Percentiles rank a stretch among this genome's conserved stretches.
These are phyloP conservation scores for Delitschia confertaspora DNA, from an alignment of 495 filamentous ascomycete species.

Conservation along the genomic window DNA sequence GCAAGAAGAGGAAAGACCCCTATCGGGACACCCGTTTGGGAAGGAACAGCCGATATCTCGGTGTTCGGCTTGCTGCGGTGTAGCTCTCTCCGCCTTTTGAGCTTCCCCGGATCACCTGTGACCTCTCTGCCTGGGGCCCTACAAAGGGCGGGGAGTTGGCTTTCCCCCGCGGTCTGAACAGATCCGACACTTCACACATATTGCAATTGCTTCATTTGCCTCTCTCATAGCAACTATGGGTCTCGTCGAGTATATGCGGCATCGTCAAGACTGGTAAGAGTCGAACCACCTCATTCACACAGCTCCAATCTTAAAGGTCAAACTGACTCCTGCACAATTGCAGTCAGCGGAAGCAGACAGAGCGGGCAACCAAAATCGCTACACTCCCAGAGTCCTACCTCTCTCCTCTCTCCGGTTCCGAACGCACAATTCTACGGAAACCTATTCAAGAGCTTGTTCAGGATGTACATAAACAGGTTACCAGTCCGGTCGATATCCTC, in stretches of 20 bases:
- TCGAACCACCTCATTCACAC: background rate
- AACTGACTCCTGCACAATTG: no score
- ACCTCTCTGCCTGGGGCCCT: background rate
- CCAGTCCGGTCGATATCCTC: constrained; percentile 64
- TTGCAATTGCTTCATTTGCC: background rate
- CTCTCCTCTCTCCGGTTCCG: constrained; percentile 47
- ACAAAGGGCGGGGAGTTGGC: background rate
- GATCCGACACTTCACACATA: background rate
- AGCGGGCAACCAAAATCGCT: constrained; percentile 60
- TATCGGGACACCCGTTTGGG: constrained; percentile 8
- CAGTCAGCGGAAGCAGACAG: constrained; percentile 71
- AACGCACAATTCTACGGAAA: constrained; percentile 58
- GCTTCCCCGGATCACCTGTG: constrained; percentile 6
- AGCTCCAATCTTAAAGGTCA: constrained; percentile 1
- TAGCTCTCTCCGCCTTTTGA: constrained; percentile 2
- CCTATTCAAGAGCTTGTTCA: constrained; percentile 71
- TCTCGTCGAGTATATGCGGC: constrained; percentile 51
- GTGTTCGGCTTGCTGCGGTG: constrained; percentile 20
- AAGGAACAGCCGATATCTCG: constrained; percentile 22
- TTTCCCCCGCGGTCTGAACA: background rate
- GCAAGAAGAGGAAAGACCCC: no score
- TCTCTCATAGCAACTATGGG: constrained; percentile 39
- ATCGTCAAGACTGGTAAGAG: constrained; percentile 53
- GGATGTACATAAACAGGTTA: constrained; percentile 60
- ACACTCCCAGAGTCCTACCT: constrained; percentile 59